Base-by-base conservation (phyloP, 768 basidiomycete genomes). In the Inosperma sp. region DNA sequence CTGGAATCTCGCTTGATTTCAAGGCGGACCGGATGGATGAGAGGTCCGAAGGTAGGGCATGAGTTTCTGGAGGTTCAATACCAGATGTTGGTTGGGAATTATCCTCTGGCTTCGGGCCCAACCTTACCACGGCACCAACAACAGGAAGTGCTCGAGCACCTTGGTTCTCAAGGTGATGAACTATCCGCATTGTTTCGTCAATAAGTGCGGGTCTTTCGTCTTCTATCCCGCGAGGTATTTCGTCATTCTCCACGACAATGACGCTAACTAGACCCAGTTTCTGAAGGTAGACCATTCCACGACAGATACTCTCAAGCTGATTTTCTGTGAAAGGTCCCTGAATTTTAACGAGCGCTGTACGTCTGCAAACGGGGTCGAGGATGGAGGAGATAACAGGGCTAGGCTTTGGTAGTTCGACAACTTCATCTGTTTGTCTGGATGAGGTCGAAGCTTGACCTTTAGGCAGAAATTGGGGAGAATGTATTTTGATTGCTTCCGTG, bases 261-360 rank as follows among this genome's bases (percentile, higher is more conserved):
- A 99, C 93, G 56, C 88, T 88, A 59, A 97, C 89, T 16, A 99
- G 78, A 2, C 96, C 96, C 14, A 98, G 84, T 64, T 94, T 95
- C 67, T 95, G 90, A 40, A 99, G 81, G 65, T 96, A 93, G 33
- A 94, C 89, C 73, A 99, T 81, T 46, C 96, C 96, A 33, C 86
- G 81, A 33, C 88, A 84, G 58, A 99, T 91, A 65, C 93, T 94
- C 57, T 95, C 90, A 51, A 98, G 81, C 61, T 97, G 96, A 7
- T 83, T 78, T 68, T 95, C 87, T 8, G 83, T 87, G 64, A 98
- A 98, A 2, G 96, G 96, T 8, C 94, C 93, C 66, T 98, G 96
- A 2, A 98, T 73, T 70, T 98, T 98, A 59, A 99, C 94, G 13
- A 99, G 82, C 4, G 94, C 93, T 1, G 96, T 95, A 46, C 91